These are phyloP conservation scores for Eimeria brunetti DNA, from an alignment of 169 alveolate genomes.

Conservation along the genomic window DNA sequence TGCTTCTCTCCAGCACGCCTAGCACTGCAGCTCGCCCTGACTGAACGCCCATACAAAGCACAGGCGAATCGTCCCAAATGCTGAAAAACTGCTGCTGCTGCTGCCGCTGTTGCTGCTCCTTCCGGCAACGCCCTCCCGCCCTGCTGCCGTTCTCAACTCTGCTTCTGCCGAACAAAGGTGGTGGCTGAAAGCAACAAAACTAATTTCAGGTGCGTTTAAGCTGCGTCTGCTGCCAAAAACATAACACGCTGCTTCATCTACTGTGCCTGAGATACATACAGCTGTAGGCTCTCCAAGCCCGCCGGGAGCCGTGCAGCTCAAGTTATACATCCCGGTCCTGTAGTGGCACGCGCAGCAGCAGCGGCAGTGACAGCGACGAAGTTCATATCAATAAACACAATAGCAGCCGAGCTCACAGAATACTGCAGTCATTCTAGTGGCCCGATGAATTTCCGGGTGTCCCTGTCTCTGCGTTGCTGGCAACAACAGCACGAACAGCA, in stretches of 20 bases:
- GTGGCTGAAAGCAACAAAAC: neutral
- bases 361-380: constrained; percentile 25
- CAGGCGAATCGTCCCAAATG: neutral
- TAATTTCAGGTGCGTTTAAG: neutral
- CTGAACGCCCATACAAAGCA: constrained; percentile 65
- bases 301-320: constrained; percentile 32
- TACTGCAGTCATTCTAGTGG: neutral
- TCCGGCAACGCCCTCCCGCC: neutral
- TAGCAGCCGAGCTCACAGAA: neutral
- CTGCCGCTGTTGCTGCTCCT: constrained; percentile 4
- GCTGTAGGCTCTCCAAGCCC: constrained; percentile 52
- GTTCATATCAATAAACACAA: too few relatives aligned
- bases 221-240: neutral
- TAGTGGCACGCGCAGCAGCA: constrained; percentile 33
- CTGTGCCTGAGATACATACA: neutral
- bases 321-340: constrained; percentile 47
- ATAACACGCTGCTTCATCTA: neutral
- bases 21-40: constrained; percentile 67
- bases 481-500: neutral
- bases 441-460: neutral
- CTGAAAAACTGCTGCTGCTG: neutral
- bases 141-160: neutral
- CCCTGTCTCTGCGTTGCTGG: neutral
- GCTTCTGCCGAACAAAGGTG: neutral
- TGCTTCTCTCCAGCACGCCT: constrained; percentile 64